A percentile compares a stretch with the other conserved stretches of the same genome.
phyloP scores from a whole-genome alignment of 495 filamentous ascomycete genomes.

The Sporormia fimetaria region DNA sequence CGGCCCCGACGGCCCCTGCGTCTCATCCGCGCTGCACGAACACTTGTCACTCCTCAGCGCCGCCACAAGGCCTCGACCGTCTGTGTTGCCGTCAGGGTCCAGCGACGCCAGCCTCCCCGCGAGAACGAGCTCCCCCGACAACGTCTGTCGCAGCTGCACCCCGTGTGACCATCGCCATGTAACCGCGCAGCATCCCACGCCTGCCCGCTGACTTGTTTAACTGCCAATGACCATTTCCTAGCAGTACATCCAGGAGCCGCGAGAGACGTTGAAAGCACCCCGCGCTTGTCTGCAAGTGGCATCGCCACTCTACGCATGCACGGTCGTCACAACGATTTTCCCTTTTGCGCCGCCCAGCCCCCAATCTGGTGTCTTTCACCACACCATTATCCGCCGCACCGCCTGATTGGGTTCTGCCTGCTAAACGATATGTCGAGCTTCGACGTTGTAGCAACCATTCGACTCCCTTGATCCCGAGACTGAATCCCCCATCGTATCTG shows the following conservation, averaged over 20 bases:
- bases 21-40: conserved; percentile 14
- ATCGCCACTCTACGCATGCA: conserved; percentile 2
- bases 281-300: conserved; percentile 5
- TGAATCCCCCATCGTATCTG: not conserved
- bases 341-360: conserved; percentile 4
- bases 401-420: conserved; percentile 16
- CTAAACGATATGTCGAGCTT: too few relatives aligned
- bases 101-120: too few relatives aligned
- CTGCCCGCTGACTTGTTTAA: too few relatives aligned
- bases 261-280: conserved; percentile 12
- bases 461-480: not conserved
- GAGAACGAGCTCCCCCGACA: too few relatives aligned
- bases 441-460: too few relatives aligned
- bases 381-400: conserved; percentile 2
- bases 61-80: too few relatives aligned
- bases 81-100: too few relatives aligned
- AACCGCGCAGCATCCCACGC: too few relatives aligned
- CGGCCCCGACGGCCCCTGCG: conserved; percentile 14
- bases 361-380: conserved; percentile 6
- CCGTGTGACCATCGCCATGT: too few relatives aligned
- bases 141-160: too few relatives aligned
- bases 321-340: conserved; percentile 20
- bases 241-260: not conserved
- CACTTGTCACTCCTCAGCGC: too few relatives aligned
- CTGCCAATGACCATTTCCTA: too few relatives aligned